Conservation (phyloP, 352 stramenopile species). For the Plasmopara halstedii region DNA sequence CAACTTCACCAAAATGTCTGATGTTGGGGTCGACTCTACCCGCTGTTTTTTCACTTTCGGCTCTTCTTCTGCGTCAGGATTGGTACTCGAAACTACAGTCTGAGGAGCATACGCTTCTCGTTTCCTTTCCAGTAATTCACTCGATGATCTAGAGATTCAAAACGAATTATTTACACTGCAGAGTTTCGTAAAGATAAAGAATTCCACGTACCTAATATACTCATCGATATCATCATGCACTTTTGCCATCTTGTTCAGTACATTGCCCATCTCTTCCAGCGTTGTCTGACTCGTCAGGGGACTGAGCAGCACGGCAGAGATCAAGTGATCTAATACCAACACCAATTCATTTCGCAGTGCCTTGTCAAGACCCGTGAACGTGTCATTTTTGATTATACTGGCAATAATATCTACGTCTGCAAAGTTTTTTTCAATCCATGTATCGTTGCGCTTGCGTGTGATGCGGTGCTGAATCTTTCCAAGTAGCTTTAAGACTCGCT, state of each 20-base stretch:
- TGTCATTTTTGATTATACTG: slow-evolving; percentile 22
- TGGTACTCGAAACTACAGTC: slow-evolving; percentile 5
- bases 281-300: slow-evolving; percentile 23
- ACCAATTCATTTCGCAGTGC: slow-evolving; percentile 46
- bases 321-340: slow-evolving; percentile 58
- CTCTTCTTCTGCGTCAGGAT: slow-evolving; percentile 17
- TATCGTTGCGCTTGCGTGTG: slow-evolving; percentile 47
- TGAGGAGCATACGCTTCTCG: slow-evolving; percentile 10
- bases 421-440: slow-evolving; percentile 62
- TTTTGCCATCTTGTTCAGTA: slow-evolving; percentile 30
- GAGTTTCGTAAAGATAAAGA: not conserved
- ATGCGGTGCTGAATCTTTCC: slow-evolving; percentile 55
- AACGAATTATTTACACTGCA: not conserved
- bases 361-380: slow-evolving; percentile 25
- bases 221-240: slow-evolving; percentile 45
- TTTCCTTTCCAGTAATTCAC: slow-evolving; percentile 31
- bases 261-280: slow-evolving; percentile 29
- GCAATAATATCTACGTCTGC: slow-evolving; percentile 37
- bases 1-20: slow-evolving; percentile 39
- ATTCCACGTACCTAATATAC: slow-evolving; percentile 39
- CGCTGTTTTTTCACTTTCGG: slow-evolving; percentile 27
- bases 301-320: slow-evolving; percentile 59
- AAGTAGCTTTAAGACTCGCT: slow-evolving; percentile 39
- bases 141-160: slow-evolving; percentile 26
- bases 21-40: slow-evolving; percentile 11